Conservation (phyloP, 2,329 filamentous ascomycete species). For the Zymoseptoria pseudotritici region DNA sequence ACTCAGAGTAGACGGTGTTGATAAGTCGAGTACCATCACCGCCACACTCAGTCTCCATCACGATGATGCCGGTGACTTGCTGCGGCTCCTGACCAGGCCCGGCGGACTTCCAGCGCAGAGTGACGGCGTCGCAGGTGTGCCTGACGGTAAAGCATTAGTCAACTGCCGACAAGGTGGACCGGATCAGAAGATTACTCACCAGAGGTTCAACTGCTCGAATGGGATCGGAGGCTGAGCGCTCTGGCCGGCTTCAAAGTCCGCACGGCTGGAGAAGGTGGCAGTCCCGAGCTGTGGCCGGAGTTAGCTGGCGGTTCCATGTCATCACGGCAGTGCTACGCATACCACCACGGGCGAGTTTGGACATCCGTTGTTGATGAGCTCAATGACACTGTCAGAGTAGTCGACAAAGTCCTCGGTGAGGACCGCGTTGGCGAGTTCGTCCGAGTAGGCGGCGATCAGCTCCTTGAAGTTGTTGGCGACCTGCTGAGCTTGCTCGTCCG, state of each 20-base stretch:
- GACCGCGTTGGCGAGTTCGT: conserved; percentile 19
- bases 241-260: conserved; percentile 22
- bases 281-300: conserved; percentile 14
- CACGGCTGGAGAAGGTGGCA: conserved; percentile 21
- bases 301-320: not conserved
- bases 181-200: conserved; percentile 6
- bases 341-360: conserved; percentile 18
- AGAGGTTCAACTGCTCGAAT: conserved; percentile 26
- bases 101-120: conserved; percentile 24
- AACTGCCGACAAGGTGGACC: not conserved
- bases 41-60: conserved; percentile 20
- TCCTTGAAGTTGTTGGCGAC: conserved; percentile 27
- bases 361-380: conserved; percentile 29
- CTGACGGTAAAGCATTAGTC: not conserved
- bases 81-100: conserved; percentile 15
- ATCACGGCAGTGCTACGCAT: conserved; percentile 4
- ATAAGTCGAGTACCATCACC: conserved; percentile 23
- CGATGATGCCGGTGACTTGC: conserved; percentile 26
- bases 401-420: conserved; percentile 27
- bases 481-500: conserved; percentile 16
- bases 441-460: conserved; percentile 27
- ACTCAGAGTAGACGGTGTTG: conserved; percentile 28
- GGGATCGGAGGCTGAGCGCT: conserved; percentile 24
- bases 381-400: conserved; percentile 30
- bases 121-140: conserved; percentile 27